Evolutionary conservation across 345 rosid genomes (phyloP).

Genomic region (Aquilaria sinensis): DNA sequence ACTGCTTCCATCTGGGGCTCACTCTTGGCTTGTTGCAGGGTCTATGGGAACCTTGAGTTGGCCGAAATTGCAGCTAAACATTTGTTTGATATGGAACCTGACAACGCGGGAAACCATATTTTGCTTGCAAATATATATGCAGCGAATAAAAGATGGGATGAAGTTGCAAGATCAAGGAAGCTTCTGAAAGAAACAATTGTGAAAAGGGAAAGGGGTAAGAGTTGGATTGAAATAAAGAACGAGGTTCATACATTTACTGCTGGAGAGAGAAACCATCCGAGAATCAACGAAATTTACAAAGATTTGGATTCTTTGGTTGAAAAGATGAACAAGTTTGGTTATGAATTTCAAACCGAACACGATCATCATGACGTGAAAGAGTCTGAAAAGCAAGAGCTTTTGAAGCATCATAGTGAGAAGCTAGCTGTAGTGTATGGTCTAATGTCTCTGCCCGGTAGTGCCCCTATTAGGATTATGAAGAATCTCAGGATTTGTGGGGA

Average conservation of each 20-base stretch:
- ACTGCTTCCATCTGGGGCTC: slow-evolving; percentile 85
- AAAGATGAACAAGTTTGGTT: slow-evolving; percentile 43
- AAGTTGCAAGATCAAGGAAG: slow-evolving; percentile 53
- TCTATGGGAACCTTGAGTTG: slow-evolving; percentile 46
- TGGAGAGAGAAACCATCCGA: slow-evolving; percentile 53
- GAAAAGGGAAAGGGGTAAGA: slow-evolving; percentile 64
- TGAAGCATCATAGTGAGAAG: slow-evolving; percentile 71
- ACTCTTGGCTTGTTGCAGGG: slow-evolving; percentile 65
- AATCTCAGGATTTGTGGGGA: slow-evolving; percentile 74
- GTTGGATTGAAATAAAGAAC: slow-evolving; percentile 76
- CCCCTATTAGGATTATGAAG: slow-evolving; percentile 64
- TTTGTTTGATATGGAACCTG: slow-evolving; percentile 64
- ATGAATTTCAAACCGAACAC: slow-evolving; percentile 36
- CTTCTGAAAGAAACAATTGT: slow-evolving; percentile 41
- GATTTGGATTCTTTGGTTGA: slow-evolving; percentile 42
- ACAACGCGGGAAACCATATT: slow-evolving; percentile 74
- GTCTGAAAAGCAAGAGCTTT: slow-evolving; percentile 43
- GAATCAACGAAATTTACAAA: slow-evolving; percentile 45
- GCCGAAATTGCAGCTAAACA: slow-evolving; percentile 69
- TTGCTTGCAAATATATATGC: slow-evolving; percentile 64
- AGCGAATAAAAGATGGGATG: slow-evolving; percentile 51
- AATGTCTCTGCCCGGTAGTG: slow-evolving; percentile 36
- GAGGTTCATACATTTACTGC: slow-evolving; percentile 56
- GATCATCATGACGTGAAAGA: slow-evolving; percentile 61
- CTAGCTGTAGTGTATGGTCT: slow-evolving; percentile 54